Conservation (phyloP, 2,329 filamentous ascomycete genomes). For the Westerdykella aurantiaca region DNA sequence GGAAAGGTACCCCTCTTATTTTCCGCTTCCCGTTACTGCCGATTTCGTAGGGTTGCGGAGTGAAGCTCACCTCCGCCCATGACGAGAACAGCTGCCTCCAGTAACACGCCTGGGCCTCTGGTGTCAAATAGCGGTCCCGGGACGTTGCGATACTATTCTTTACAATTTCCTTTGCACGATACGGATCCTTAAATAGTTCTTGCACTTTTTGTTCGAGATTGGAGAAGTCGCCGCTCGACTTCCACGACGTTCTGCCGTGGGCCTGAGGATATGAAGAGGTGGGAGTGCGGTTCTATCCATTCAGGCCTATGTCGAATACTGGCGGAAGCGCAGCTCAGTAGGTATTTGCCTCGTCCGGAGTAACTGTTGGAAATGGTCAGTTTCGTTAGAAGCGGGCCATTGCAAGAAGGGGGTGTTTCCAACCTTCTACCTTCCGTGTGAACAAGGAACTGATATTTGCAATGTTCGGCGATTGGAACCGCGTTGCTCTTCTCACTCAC, state of each 20-base stretch:
- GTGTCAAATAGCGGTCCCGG: slow-evolving; percentile 50
- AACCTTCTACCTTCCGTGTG: slow-evolving; percentile 43
- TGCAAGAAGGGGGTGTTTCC: no score
- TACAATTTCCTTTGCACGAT: slow-evolving; percentile 46
- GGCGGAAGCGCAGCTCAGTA: slow-evolving; percentile 2
- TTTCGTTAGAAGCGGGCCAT: no score
- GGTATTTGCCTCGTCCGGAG: slow-evolving; percentile 1
- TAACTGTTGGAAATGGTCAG: background rate
- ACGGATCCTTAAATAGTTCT: slow-evolving; percentile 40
- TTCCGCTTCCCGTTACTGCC: slow-evolving; percentile 4
- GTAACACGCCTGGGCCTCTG: slow-evolving; percentile 52
- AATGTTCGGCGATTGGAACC: slow-evolving; percentile 18
- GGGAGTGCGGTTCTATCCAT: slow-evolving; percentile 14
- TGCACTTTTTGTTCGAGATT: slow-evolving; percentile 36
- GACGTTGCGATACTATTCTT: slow-evolving; percentile 45
- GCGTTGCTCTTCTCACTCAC: slow-evolving; percentile 3
- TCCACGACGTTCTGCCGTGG: slow-evolving; percentile 44
- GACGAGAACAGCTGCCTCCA: slow-evolving; percentile 46
- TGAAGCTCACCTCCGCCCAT: slow-evolving; percentile 34
- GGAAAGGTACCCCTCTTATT: slow-evolving; percentile 8
- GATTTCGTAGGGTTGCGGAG: slow-evolving; percentile 10
- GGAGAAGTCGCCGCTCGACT: slow-evolving; percentile 42
- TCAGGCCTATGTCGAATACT: slow-evolving; percentile 13
- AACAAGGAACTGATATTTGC: slow-evolving; percentile 36
- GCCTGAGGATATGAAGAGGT: slow-evolving; percentile 10